These are phyloP conservation scores for Chrysoporthe cubensis DNA, from an alignment of 2,329 filamentous ascomycete genomes.

Conservation along the genomic window DNA sequence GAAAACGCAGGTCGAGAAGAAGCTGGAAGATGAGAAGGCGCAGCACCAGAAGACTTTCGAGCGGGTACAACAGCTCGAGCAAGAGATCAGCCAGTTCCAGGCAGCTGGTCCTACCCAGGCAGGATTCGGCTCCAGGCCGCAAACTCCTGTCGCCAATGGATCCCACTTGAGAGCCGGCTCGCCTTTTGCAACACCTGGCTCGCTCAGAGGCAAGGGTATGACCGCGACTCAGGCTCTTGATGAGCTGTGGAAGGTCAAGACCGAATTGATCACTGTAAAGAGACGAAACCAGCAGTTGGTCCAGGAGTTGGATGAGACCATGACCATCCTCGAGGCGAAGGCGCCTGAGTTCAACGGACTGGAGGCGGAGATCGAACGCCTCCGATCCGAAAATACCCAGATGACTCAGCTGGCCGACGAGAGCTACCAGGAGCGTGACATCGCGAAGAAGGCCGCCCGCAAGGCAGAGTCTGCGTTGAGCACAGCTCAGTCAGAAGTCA, in stretches of 20 bases:
- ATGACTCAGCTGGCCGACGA: constrained; percentile 85
- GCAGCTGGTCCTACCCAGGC: constrained; percentile 49
- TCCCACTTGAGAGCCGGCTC: constrained; percentile 56
- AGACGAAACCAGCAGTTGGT: constrained; percentile 75
- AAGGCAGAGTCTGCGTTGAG: constrained; percentile 76
- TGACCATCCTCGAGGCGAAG: constrained; percentile 81
- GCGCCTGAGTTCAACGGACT: constrained; percentile 88
- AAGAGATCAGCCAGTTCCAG: constrained; percentile 58
- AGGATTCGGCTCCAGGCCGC: constrained; percentile 55
- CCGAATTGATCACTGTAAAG: constrained; percentile 73
- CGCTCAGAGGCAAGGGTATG: constrained; percentile 58
- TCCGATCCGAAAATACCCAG: constrained; percentile 80
- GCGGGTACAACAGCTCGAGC: constrained; percentile 54
- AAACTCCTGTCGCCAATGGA: constrained; percentile 65
- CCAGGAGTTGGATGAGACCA: constrained; percentile 81
- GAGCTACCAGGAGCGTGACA: constrained; percentile 78
- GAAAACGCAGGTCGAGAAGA: constrained; percentile 57
- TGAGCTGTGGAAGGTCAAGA: constrained; percentile 69
- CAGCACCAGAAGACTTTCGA: constrained; percentile 52
- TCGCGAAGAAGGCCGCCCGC: constrained; percentile 75
- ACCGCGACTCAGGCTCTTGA: constrained; percentile 67
- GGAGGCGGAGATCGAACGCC: constrained; percentile 76
- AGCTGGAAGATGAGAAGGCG: constrained; percentile 59
- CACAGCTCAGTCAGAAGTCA: constrained; percentile 67
- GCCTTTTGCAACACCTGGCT: constrained; percentile 65